Evolutionary conservation across 2,329 filamentous ascomycete species (phyloP), one percentile per base, ranked within the genome.

Genomic region (Fusarium tuaranense): DNA sequence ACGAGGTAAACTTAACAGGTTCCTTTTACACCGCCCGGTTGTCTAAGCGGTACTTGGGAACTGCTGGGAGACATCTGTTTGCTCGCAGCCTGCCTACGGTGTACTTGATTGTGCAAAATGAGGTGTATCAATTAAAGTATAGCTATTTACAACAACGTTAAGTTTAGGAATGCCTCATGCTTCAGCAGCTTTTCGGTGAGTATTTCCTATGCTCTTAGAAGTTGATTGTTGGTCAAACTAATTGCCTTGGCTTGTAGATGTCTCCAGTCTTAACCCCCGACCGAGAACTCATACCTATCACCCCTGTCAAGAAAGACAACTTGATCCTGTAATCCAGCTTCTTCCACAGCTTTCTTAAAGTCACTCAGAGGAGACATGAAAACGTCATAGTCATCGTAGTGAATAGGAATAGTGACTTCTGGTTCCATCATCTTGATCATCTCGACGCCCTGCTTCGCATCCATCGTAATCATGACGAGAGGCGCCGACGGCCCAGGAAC

Each of bases 391-490:
- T 92, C 90, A 78, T 92, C 90, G 76, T 86, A 92, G 78, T 92
- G 90, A 41, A 92, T 88, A 5, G 91, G 90, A 53, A 93, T 89
- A 7, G 89, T 92, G 60, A 92, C 66, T 27, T 91, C 88, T 6
- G 91, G 89, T 34, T 89, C 82, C 36, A 93, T 87, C 67, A 92
- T 74, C 74, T 85, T 82, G 79, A 93, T 88, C 71, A 93, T 79
- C 81, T 91, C 82, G 32, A 93, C 74, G 0, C 91, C 91, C 80
- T 92, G 89, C 77, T 87, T 84, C 25, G 88, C 91, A 79, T 93
- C 91, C 91, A 93, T 93, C 0, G 91, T 93, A 3, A 92, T 89
- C 91, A 92, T 92, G 27, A 92, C 68, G 69, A 92, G 80, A 53
- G 90, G 89, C 79, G 90, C 76, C 7, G 85, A 84, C 0, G 90